Evolutionary conservation across 1,284 basidiomycete genomes (phyloP), one percentile per base, ranked within the genome.

Genomic region (Vanrija pseudolonga): DNA sequence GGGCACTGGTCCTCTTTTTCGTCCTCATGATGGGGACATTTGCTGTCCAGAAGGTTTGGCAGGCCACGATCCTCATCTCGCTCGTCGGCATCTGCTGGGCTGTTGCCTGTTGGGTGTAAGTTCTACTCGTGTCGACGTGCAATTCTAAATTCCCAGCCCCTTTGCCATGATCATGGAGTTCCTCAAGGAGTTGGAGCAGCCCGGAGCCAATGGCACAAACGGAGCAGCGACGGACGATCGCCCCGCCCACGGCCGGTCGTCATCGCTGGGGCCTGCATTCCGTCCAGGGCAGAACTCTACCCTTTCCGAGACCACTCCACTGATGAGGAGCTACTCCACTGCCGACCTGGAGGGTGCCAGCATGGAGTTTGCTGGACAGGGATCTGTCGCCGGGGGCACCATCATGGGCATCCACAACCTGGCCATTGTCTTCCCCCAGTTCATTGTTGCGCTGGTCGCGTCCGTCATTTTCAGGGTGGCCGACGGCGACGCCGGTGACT

Each of bases 351-450:
- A 78, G 58, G 63, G 64, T 42, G 67, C 72, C 12, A 68, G 74
- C 40, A 77, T 80, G 40, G 79, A 81, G 47, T 75, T 80, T 42
- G 74, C 74, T 5, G 77, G 81, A 40, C 67, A 75, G 11, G 81
- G 80, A 32, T 82, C 84, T 15, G 79, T 88, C 45, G 88, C 90
- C 0, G 93, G 94, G n/a, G 94, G 94, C 1, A 94, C 91, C 3
- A 87, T 97, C 45, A 81, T 97, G 45, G 94, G 94, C 3, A 94
- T 98, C 41, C 94, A 98, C 73, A 97, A 97, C 67, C 79, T 97
- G 6, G 89, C 93, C 3, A 91, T 95, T 58, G 92, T 95, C 22
- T 84, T 90, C 74, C 92, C 91, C 19, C 92, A 96, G 66, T 89
- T 95, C 68, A 82, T 94, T 55, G 91, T 96, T 47, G 90, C 94